These are phyloP conservation scores for Scopulariopsis brevicaulis DNA, from an alignment of 2,329 filamentous ascomycete genomes.

Conservation along the genomic window DNA sequence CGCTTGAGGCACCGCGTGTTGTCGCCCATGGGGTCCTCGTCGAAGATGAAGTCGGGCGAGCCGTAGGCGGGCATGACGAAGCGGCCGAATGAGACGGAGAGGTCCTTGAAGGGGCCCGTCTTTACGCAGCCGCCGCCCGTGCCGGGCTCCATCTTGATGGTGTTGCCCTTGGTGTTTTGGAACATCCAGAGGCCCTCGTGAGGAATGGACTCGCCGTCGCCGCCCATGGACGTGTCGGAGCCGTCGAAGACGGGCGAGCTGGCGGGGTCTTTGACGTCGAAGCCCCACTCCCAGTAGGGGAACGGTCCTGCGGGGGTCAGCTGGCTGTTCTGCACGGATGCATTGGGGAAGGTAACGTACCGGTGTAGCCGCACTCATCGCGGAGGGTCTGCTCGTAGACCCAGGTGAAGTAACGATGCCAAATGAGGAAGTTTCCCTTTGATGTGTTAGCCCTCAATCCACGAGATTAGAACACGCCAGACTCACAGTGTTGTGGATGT, in stretches of 20 bases:
- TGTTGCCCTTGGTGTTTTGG: slow-evolving; percentile 25
- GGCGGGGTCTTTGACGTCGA: slow-evolving; percentile 27
- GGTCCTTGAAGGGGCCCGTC: slow-evolving; percentile 28
- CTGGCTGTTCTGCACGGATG: too few relatives aligned
- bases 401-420: slow-evolving; percentile 9
- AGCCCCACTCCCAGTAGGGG: slow-evolving; percentile 37
- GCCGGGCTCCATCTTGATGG: slow-evolving; percentile 26
- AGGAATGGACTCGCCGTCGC: slow-evolving; percentile 23
- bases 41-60: not conserved
- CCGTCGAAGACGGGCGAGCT: slow-evolving; percentile 42
- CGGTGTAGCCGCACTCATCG: slow-evolving; percentile 12
- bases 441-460: not conserved
- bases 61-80: slow-evolving; percentile 6
- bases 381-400: slow-evolving; percentile 14
- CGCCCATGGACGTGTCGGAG: slow-evolving; percentile 29
- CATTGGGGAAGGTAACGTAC: not conserved
- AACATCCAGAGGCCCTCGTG: slow-evolving; percentile 11
- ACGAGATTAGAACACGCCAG: not conserved
- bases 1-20: slow-evolving; percentile 31
- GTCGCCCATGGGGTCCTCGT: slow-evolving; percentile 15
- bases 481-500: slow-evolving; percentile 9
- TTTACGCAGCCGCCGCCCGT: slow-evolving; percentile 38
- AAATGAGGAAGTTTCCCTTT: slow-evolving; percentile 21
- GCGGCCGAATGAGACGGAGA: slow-evolving; percentile 21
- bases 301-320: not conserved